Conservation (phyloP, 345 rosid species). For the Bruguiera parviflora region DNA sequence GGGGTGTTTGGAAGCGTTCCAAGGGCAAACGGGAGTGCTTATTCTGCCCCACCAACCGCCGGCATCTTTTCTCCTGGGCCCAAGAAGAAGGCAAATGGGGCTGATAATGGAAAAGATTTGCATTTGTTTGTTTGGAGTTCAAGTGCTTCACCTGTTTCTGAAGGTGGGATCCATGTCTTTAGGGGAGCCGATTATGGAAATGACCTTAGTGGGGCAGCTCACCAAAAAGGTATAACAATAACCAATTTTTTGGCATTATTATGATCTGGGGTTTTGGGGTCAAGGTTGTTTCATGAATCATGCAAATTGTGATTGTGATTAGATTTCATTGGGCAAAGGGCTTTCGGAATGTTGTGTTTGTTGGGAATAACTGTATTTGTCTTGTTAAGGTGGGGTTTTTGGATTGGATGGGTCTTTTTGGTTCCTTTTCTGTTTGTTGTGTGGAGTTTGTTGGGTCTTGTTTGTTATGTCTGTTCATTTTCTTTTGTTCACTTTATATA, state of each 20-base stretch:
- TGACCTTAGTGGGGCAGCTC: conserved; percentile 49
- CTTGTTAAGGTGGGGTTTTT: conserved; percentile 11
- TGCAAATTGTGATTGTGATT: conserved; percentile 6
- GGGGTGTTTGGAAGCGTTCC: conserved; percentile 30
- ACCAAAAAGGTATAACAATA: conserved; percentile 42
- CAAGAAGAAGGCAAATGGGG: conserved; percentile 43
- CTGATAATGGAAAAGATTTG: conserved; percentile 67
- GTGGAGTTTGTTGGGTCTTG: conserved; percentile 23
- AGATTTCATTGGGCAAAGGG: neutral
- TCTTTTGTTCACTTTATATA: neutral
- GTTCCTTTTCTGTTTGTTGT: neutral
- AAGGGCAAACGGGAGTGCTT: conserved; percentile 38
- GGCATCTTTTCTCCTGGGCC: conserved; percentile 62
- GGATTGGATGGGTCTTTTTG: conserved; percentile 8
- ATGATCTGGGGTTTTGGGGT: conserved; percentile 1
- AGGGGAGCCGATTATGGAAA: conserved; percentile 52
- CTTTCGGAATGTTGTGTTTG: conserved; percentile 28
- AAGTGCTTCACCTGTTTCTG: conserved; percentile 91
- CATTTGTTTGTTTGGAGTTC: conserved; percentile 99
- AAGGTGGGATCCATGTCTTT: conserved; percentile 65
- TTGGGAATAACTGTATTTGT: conserved; percentile 33
- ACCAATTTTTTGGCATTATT: conserved; percentile 16
- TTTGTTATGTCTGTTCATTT: neutral
- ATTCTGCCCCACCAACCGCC: conserved; percentile 57
- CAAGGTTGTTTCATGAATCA: conserved; percentile 8